Evolutionary conservation across 106 monocot genomes (phyloP).

Genomic region (Gastrodia elata): DNA sequence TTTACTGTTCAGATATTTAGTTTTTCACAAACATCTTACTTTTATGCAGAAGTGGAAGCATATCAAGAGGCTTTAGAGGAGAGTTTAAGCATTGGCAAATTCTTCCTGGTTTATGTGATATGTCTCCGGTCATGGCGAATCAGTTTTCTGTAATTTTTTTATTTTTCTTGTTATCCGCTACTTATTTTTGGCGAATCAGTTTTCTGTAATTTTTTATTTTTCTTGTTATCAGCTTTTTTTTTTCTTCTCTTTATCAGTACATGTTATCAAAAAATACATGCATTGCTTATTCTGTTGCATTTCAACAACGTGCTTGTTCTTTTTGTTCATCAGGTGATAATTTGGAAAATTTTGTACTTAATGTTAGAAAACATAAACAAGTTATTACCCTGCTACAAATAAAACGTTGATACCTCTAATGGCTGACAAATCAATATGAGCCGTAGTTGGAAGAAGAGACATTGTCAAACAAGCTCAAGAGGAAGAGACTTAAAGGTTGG

Average conservation of each 20-base stretch:
- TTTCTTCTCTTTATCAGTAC: neutral
- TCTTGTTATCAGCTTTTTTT: neutral
- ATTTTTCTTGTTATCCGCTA: neutral
- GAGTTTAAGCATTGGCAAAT: constrained; percentile 99
- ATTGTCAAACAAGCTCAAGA: no score
- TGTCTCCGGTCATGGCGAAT: constrained; percentile 88
- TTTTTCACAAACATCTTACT: neutral
- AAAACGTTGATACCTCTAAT: no score
- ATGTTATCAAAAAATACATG: neutral
- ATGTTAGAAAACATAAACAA: no score
- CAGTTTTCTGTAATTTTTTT: constrained; percentile 81
- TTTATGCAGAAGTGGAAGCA: constrained; percentile 82
- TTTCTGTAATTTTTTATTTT: constrained; percentile 59
- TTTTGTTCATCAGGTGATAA: neutral
- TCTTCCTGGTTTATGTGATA: constrained; percentile 79
- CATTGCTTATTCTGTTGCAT: neutral
- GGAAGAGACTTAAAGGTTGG: no score
- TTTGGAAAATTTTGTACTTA: neutral
- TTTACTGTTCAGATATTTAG: neutral
- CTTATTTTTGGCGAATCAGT: constrained; percentile 85
- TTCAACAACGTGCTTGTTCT: neutral
- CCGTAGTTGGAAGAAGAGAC: no score
- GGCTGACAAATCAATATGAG: no score
- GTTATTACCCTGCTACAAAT: no score
- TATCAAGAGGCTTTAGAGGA: constrained; percentile 97